Base-by-base conservation (phyloP, 2,329 filamentous ascomycete species). In the Cercospora janseana region DNA sequence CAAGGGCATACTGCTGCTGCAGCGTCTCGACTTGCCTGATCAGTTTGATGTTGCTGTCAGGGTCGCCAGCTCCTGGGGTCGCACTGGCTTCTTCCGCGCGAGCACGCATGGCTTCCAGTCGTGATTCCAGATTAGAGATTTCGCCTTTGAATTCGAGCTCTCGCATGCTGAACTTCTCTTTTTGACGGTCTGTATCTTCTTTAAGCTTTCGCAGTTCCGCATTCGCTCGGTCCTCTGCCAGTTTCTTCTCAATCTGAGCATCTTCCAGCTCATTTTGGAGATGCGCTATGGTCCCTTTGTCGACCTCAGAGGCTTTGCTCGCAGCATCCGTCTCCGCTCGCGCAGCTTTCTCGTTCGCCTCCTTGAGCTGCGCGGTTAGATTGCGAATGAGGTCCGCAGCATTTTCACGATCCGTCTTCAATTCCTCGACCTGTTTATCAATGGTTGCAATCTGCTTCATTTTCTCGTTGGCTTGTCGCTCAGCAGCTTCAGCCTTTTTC, bases 1-100 rank as follows among this genome's bases (percentile, higher is more conserved):
- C 93, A 47, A 94, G 84, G 1, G 90, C 84, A 70, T 98, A 95
- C 67, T 98, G 94, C 5, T 88, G 93, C 69, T 98, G 93, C 28
- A 98, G 73, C 0, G 88, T 96, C 72, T 98, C 93, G 46, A 98
- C 87, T 70, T 98, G 94, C 31, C 93, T 83, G 34, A 97, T 76
- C 31, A 97, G 76, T 68, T 96, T 97, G 34, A 64, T 55, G 37
- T 47, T 61, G 40, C 58, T 60, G 23, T 56, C 88, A 10, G 90
- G 87, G 4, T 83, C 83, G 10, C 82, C 82, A 12, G 42, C 52
- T n/a, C 49, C 54, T 4, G 88, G 87, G 6, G 49, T 51, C 5
- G 55, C 50, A 1, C 90, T 90, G 0, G 83, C 88, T 69, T 98
- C 93, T 71, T 98, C 93, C 1, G 88, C 89, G 24, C 87, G 81